These are phyloP conservation scores for Hyphodiscus sp. DNA, from an alignment of 2,329 filamentous ascomycete genomes.

Conservation along the genomic window DNA sequence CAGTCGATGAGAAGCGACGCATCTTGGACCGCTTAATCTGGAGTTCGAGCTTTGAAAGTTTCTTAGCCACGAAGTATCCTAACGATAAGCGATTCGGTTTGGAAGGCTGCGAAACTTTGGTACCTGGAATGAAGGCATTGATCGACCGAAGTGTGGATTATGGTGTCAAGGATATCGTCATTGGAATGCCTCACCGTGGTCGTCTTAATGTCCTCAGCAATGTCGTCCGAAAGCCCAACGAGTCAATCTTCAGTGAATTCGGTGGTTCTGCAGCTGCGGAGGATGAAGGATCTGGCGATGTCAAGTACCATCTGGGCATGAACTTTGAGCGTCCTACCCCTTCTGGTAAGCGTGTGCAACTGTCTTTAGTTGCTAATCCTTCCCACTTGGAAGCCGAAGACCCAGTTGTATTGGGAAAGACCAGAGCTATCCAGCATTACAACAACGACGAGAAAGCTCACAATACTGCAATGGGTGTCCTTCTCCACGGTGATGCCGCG, in stretches of 20 bases:
- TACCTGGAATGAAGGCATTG: conserved; percentile 98
- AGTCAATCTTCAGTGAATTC: conserved; percentile 99
- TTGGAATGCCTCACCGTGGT: conserved; percentile 98
- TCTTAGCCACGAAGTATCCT: conserved; percentile 95
- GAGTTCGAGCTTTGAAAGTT: conserved; percentile 95
- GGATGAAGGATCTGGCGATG: conserved; percentile 95
- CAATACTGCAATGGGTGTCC: conserved; percentile 85
- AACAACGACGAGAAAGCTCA: conserved; percentile 93
- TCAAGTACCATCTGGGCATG: conserved; percentile 99
- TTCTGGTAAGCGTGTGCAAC: conserved; percentile 97
- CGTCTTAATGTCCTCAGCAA: conserved; percentile 97
- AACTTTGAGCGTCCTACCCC: conserved; percentile 99
- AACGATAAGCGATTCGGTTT: conserved; percentile 99
- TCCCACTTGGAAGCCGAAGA: conserved; percentile 98
- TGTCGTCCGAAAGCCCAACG: conserved; percentile 97
- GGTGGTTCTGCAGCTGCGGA: conserved; percentile 79
- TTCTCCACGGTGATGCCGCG: conserved; percentile 95
- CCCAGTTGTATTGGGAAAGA: conserved; percentile 95
- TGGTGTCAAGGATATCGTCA: conserved; percentile 97
- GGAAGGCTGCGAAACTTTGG: conserved; percentile 92
- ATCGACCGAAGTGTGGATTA: conserved; percentile 98
- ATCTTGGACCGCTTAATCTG: conserved; percentile 97
- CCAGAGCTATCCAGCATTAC: conserved; percentile 96
- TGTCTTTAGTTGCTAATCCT: conserved; percentile 95
- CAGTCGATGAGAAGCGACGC: conserved; percentile 94